A percentile compares a stretch with the other conserved stretches of the same genome.
phyloP scores from a whole-genome alignment of 2,329 filamentous ascomycete species.

The Scedosporium dehoogii region DNA sequence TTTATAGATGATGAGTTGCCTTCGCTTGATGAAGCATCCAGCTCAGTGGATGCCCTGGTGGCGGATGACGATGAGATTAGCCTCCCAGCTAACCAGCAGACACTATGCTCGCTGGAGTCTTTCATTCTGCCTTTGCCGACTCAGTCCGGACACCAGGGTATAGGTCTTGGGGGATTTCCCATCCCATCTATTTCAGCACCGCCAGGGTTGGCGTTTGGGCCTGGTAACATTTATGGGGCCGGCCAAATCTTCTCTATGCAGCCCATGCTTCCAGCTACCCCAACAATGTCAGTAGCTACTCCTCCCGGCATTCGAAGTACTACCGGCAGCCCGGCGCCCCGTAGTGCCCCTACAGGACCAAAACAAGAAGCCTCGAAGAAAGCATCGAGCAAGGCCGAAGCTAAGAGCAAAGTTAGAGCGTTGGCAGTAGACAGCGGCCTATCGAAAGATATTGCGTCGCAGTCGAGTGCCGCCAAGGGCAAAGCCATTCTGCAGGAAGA shows the following conservation, averaged over 20 bases:
- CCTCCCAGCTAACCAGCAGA: constrained; percentile 10
- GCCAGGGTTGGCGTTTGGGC: constrained; percentile 7
- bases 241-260: neutral
- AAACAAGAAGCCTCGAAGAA: constrained; percentile 13
- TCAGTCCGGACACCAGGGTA: neutral
- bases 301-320: neutral
- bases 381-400: constrained; percentile 18
- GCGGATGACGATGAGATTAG: constrained; percentile 39
- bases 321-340: neutral
- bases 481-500: constrained; percentile 42
- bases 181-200: constrained; percentile 21
- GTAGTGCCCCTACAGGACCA: neutral
- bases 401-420: constrained; percentile 34
- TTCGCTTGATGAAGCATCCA: constrained; percentile 49
- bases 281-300: neutral
- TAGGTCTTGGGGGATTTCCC: constrained; percentile 7
- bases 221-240: neutral
- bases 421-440: constrained; percentile 34
- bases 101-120: neutral
- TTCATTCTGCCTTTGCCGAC: neutral
- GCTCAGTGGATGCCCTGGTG: constrained; percentile 59
- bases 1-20: constrained; percentile 52
- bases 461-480: constrained; percentile 22
- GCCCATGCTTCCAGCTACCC: neutral
- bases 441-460: constrained; percentile 34